Base-by-base conservation (phyloP, 805 yeast genomes). In the Candida wancherniae region DNA sequence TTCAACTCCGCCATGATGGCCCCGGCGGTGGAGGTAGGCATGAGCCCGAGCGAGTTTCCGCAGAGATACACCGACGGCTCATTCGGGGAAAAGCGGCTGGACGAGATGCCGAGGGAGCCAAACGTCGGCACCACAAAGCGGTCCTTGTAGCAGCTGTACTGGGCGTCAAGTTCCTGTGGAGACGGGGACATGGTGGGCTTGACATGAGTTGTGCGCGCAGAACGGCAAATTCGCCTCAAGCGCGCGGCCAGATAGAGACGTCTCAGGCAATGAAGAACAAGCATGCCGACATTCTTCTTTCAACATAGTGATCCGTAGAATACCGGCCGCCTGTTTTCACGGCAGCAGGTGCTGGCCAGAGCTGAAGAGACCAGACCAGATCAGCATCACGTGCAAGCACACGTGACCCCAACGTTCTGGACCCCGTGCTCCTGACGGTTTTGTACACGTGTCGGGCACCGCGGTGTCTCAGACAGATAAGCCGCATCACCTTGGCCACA, bases 41-140 rank as follows among this genome's bases (percentile, higher is more conserved):
- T 83, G 37, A 88, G 60, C 0, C 97, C 97, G 5, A 88, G 72
- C n/a, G 95, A 85, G 61, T 88, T 90, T 3, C 97, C 97, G 58
- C 95, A 86, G 27, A 88, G 63, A 51, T 88, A 90, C 14, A 71
- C 63, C 9, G 73, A 62, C 6, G 44, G 34, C 20, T 47, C 37
- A 12, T 36, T 33, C 6, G 44, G 42, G 13, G 28, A 26, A 21
- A 37, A 42, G 7, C 29, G 24, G 21, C 50, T 46, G 9, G 30
- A 13, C 1, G 15, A 4, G 16, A 77, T 51, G 0, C 83, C 88
- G 42, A 84, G 56, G 0, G 85, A 69, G 30, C 56, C 50, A 40
- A 77, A 69, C 0, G 92, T 82, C 6, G 95, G 95, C 21, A 81
- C 57, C 17, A 58, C 66, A 50, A 85, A 84, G 30, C 69, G 61